phyloP scores from a whole-genome alignment of 2,329 filamentous ascomycete species.

The Colletotrichum musicola region DNA sequence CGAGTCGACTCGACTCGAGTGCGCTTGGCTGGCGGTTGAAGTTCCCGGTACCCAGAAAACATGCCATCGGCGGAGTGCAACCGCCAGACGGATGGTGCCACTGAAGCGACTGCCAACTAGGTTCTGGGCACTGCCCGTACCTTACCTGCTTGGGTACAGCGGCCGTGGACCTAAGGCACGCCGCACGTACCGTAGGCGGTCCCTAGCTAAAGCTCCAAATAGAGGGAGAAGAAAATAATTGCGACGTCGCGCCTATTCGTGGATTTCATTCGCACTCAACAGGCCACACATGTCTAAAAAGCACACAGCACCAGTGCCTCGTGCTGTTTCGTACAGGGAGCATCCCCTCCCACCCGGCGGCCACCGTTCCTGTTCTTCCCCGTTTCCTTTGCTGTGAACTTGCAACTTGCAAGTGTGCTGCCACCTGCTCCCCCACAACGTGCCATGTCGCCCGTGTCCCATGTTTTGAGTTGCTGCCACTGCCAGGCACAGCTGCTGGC shows the following conservation, averaged over 20 bases:
- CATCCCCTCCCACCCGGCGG: slow-evolving; percentile 17
- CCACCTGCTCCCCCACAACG: slow-evolving; percentile 16
- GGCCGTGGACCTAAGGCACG: not conserved
- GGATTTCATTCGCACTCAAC: not conserved
- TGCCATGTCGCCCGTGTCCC: not conserved
- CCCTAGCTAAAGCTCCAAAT: not conserved
- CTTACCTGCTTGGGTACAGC: not conserved
- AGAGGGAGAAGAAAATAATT: not conserved
- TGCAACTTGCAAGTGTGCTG: not conserved
- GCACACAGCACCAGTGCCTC: not conserved
- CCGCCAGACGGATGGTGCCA: slow-evolving; percentile 33
- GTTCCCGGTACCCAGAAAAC: slow-evolving; percentile 13
- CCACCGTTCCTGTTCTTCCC: slow-evolving; percentile 25
- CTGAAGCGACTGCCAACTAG: not conserved
- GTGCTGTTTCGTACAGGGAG: slow-evolving; percentile 16
- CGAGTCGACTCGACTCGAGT: not conserved
- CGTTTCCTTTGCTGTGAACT: not conserved
- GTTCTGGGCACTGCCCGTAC: not conserved
- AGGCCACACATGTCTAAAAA: not conserved
- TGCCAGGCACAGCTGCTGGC: not conserved
- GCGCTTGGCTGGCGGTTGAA: slow-evolving; percentile 1
- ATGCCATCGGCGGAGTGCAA: slow-evolving; percentile 20
- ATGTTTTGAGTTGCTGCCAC: slow-evolving; percentile 11
- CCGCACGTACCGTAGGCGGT: not conserved
- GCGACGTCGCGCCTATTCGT: slow-evolving; percentile 25